Evolutionary conservation across 208 protist species (phyloP), one percentile per base, ranked within the genome.

Genomic region (Trypanosomatidae sp.): DNA sequence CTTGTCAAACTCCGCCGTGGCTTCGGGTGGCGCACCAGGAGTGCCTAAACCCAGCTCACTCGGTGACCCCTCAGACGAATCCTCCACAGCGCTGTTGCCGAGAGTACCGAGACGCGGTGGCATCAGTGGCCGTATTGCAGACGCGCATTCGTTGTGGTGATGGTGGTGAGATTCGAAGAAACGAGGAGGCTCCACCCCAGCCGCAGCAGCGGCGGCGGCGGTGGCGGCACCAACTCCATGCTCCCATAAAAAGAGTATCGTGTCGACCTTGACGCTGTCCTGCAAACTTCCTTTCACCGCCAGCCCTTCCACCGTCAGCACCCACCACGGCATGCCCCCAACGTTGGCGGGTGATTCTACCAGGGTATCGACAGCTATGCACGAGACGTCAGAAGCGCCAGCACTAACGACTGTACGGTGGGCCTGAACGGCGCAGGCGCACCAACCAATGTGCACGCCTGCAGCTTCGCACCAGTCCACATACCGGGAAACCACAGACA

Each of bases 391-490:
- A 28, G 76, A 71, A 28, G 33, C 3, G 15, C 10, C 66, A 6
- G 33, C 5, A 25, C 47, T 30, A 25, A 22, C 30, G 19, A 49
- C 49, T 56, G 30, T 41, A 25, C 66, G 2, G 49, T 55, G 17
- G 66, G 44, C 49, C 66, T 43, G 28, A n/a, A 69, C 33, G 10
- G 66, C 49, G 50, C 76, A 80, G 41, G 67, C 70, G 41, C 65
- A 68, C 76, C 76, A 80, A 7, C 70, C 65, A 5, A 22, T 30
- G 17, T 76, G 53, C 70, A 80, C 30, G 5, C 46, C 64, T 2
- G 76, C 65, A 3, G 76, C 64, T 53, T 80, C 70, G 41, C 76
- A 80, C 76, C 76, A 80, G 39, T 41, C 55, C 49, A 60, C 70
- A 41, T 65, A 80, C 0, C 62, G 36, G 12, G 50, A 12, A 22